A percentile compares a stretch with the other conserved stretches of the same genome.
Conservation (phyloP, 192 early-diverging fungal genomes). For the Mortierella claussenii region DNA sequence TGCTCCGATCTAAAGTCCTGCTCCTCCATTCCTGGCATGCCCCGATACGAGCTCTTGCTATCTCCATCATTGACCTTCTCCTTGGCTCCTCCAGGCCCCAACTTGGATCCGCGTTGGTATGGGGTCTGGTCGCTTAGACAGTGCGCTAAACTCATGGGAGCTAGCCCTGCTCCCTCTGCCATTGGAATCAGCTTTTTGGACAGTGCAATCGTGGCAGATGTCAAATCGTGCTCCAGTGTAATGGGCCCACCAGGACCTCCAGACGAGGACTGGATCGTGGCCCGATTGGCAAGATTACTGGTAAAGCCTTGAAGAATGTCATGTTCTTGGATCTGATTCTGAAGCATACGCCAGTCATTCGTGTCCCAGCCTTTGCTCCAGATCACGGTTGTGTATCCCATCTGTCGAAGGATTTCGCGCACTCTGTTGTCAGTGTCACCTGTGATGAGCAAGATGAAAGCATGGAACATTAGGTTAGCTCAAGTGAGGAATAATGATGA, state of each 20-base stretch:
- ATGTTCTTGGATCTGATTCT: conserved; percentile 36
- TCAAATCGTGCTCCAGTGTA: conserved; percentile 62
- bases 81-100: conserved; percentile 24
- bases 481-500: background rate
- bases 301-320: conserved; percentile 20
- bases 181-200: conserved; percentile 57
- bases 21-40: conserved; percentile 41
- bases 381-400: conserved; percentile 56
- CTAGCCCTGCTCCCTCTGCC: conserved; percentile 11
- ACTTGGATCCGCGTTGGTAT: conserved; percentile 31
- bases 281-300: conserved; percentile 21
- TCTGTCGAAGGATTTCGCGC: conserved; percentile 60
- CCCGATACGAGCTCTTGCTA: conserved; percentile 3
- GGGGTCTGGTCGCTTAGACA: conserved; percentile 24
- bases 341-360: conserved; percentile 60
- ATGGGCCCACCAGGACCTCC: conserved; percentile 48
- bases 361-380: conserved; percentile 48
- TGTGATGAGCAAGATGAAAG: too few species aligned
- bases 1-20: conserved; percentile 18
- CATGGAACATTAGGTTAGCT: too few species aligned
- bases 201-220: conserved; percentile 49
- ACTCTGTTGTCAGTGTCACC: conserved; percentile 68
- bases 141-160: conserved; percentile 27
- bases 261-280: conserved; percentile 17
- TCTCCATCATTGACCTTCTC: conserved; percentile 35